phyloP scores from a whole-genome alignment of 192 early-diverging fungal species.

The Rhizophagus sp. region DNA sequence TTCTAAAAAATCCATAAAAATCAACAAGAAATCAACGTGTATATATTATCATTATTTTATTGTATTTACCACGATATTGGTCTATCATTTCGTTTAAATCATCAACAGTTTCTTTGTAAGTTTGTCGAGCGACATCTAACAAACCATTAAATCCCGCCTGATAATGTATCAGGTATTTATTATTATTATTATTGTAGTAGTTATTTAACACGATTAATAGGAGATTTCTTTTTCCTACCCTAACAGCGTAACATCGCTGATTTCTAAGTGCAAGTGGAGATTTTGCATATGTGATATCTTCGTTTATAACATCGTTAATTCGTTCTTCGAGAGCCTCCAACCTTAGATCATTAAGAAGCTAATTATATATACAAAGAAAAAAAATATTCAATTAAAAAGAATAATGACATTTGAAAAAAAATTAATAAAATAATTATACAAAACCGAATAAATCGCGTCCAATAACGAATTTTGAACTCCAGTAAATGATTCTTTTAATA shows the following conservation, averaged over 20 bases:
- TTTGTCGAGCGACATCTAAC: constrained; percentile 82
- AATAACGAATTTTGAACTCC: constrained; percentile 46
- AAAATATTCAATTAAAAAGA: background rate
- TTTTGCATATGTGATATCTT: constrained; percentile 71
- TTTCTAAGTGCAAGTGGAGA: constrained; percentile 73
- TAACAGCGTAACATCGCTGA: constrained; percentile 87
- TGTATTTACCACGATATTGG: constrained; percentile 47
- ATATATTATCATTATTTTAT: constrained; percentile 40
- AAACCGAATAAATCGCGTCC: constrained; percentile 42
- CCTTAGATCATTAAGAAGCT: constrained; percentile 44
- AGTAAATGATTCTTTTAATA: constrained; percentile 40
- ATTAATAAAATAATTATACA: background rate
- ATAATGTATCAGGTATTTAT: background rate
- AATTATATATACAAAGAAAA: background rate
- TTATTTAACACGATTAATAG: too few species aligned
- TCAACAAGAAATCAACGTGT: constrained; percentile 40
- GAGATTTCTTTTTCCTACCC: constrained; percentile 37
- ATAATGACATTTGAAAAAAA: background rate
- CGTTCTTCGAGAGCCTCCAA: constrained; percentile 41
- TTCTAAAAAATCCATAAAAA: constrained; percentile 40
- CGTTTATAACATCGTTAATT: constrained; percentile 69
- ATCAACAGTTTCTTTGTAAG: constrained; percentile 74
- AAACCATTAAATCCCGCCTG: constrained; percentile 78
- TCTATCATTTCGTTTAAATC: constrained; percentile 68
- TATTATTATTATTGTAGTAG: background rate